phyloP scores from a whole-genome alignment of 495 filamentous ascomycete species.

The Aspergillus taichungensis region DNA sequence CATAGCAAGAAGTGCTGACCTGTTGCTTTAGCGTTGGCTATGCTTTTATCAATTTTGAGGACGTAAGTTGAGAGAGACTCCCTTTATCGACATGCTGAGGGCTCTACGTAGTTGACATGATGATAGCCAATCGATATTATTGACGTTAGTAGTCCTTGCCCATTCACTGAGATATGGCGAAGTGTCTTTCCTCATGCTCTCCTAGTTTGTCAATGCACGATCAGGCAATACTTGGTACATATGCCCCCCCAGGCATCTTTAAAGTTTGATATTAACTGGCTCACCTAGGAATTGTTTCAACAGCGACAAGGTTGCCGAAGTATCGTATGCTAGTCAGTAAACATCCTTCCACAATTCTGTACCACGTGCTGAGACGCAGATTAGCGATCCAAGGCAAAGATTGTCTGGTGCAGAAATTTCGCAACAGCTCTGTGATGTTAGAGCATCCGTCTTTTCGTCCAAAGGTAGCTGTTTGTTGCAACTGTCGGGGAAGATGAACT shows the following conservation, averaged over 20 bases:
- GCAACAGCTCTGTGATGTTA: conserved; percentile 91
- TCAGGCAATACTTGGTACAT: conserved; percentile 61
- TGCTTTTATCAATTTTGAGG: conserved; percentile 91
- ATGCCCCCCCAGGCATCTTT: too few species aligned
- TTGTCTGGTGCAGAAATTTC: conserved; percentile 85
- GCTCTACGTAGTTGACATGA: conserved; percentile 9
- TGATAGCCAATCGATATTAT: conserved; percentile 63
- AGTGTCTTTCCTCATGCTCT: conserved; percentile 14
- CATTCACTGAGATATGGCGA: conserved; percentile 1
- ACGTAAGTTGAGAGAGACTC: conserved; percentile 45
- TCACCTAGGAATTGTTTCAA: conserved; percentile 63
- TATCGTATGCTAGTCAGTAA: conserved; percentile 84
- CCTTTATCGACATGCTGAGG: neutral
- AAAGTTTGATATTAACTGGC: conserved; percentile 4
- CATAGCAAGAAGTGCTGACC: conserved; percentile 9
- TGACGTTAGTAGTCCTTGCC: conserved; percentile 40
- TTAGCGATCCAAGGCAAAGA: conserved; percentile 85
- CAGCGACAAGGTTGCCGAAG: conserved; percentile 76
- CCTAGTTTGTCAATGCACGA: conserved; percentile 65
- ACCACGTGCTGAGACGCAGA: conserved; percentile 10
- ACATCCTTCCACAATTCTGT: conserved; percentile 7
- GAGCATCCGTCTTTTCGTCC: conserved; percentile 74
- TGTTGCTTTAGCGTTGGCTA: conserved; percentile 72
- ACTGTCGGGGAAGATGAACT: neutral
- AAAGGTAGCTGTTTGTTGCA: conserved; percentile 46